Conservation (phyloP, 441 rosid genomes). For the Gossypium schwendimanii region DNA sequence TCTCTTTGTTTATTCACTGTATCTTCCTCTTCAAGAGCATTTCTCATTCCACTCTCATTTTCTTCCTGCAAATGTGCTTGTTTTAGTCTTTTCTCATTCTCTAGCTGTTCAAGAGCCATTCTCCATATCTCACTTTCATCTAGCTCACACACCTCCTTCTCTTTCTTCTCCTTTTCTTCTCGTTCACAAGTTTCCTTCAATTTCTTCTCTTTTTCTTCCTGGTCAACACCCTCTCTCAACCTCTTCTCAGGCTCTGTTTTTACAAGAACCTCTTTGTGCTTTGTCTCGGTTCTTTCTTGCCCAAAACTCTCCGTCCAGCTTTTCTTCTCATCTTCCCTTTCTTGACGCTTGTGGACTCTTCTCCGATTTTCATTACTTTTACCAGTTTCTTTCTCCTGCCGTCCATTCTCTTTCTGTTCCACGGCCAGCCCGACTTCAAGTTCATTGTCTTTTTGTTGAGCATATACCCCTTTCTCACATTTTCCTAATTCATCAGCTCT, state of each 20-base stretch:
- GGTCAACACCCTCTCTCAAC: conserved; percentile 25
- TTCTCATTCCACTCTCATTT: conserved; percentile 26
- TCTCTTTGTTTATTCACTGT: conserved; percentile 28
- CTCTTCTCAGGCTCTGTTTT: conserved; percentile 30
- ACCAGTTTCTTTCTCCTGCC: conserved; percentile 28
- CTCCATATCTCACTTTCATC: conserved; percentile 36
- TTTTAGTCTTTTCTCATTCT: conserved; percentile 32
- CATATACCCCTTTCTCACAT: conserved; percentile 28
- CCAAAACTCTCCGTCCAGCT: conserved; percentile 30
- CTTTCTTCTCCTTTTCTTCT: conserved; percentile 30
- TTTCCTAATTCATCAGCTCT: conserved; percentile 25
- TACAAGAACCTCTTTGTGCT: conserved; percentile 24
- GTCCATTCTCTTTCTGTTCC: conserved; percentile 29
- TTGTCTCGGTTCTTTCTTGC: conserved; percentile 33
- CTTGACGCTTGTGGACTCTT: conserved; percentile 16
- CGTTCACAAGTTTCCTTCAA: conserved; percentile 25
- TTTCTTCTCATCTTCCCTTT: conserved; percentile 22
- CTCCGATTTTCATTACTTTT: conserved; percentile 27
- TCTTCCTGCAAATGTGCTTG: conserved; percentile 28
- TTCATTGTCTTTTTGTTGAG: conserved; percentile 23
- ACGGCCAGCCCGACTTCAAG: conserved; percentile 24
- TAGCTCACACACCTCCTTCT: conserved; percentile 28
- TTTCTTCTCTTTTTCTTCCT: conserved; percentile 34
- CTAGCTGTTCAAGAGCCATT: conserved; percentile 37
- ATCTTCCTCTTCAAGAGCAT: conserved; percentile 28